phyloP scores from a whole-genome alignment of 371 early-diverging fungal species.

The Rhizopus arrhizus region DNA sequence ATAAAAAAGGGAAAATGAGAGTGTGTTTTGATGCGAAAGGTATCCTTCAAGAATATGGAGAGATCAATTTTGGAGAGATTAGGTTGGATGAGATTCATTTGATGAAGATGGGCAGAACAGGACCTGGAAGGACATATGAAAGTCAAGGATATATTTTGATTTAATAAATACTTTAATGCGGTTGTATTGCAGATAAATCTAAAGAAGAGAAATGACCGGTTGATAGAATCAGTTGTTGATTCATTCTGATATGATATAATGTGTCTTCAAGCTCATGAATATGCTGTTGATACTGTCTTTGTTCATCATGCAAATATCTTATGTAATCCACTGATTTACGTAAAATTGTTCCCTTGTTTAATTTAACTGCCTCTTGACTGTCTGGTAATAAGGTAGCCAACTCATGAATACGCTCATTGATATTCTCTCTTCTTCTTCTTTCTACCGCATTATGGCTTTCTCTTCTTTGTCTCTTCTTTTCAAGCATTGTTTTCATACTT shows the following conservation, averaged over 20 bases:
- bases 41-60: conserved; percentile 30
- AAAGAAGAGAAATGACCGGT: conserved; percentile 25
- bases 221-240: conserved; percentile 13
- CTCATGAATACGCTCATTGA: conserved; percentile 90
- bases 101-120: conserved; percentile 40
- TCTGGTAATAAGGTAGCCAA: conserved; percentile 51
- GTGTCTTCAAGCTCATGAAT: conserved; percentile 69
- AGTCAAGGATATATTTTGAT: conserved; percentile 36
- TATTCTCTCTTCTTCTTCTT: conserved; percentile 90
- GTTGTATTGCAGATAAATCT: conserved; percentile 37
- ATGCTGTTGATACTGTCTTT: conserved; percentile 59
- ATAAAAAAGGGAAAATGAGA: conserved; percentile 14
- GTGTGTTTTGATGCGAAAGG: conserved; percentile 35
- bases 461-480: conserved; percentile 39
- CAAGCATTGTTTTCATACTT: conserved; percentile 40
- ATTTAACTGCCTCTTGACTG: conserved; percentile 55
- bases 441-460: conserved; percentile 70
- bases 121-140: conserved; percentile 31
- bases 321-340: conserved; percentile 90
- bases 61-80: conserved; percentile 33
- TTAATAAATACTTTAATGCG: conserved; percentile 12
- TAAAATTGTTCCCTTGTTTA: conserved; percentile 81
- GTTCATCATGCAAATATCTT: conserved; percentile 60
- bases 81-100: conserved; percentile 36
- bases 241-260: conserved; percentile 33